These are phyloP conservation scores for Naganishia kalamii DNA, from an alignment of 768 basidiomycete species.

Conservation along the genomic window DNA sequence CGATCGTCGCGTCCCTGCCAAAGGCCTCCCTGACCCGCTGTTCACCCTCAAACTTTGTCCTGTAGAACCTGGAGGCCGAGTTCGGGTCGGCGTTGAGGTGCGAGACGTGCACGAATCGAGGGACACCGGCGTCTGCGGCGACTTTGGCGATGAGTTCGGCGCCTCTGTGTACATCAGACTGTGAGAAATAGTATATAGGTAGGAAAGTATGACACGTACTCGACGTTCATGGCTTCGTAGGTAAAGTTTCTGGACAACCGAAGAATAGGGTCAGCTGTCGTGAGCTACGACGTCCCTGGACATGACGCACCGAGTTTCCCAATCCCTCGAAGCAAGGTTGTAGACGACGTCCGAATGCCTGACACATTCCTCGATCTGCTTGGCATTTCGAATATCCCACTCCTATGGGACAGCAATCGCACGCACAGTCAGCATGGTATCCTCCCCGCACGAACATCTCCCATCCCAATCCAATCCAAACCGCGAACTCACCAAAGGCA, in stretches of 20 bases:
- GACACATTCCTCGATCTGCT: slow-evolving; percentile 86
- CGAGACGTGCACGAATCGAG: slow-evolving; percentile 85
- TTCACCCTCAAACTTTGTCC: slow-evolving; percentile 84
- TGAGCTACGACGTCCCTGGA: no score
- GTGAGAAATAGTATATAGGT: not conserved
- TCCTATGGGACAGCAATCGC: slow-evolving; percentile 54
- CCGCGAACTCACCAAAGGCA: slow-evolving; percentile 66
- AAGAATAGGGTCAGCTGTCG: not conserved
- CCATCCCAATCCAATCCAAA: not conserved
- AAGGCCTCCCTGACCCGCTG: slow-evolving; percentile 74
- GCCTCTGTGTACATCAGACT: slow-evolving; percentile 47
- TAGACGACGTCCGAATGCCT: slow-evolving; percentile 93
- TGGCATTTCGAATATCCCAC: slow-evolving; percentile 87
- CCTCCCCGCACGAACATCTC: not conserved
- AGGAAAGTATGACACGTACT: slow-evolving; percentile 28
- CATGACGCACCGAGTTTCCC: slow-evolving; percentile 68
- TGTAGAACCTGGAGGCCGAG: slow-evolving; percentile 77
- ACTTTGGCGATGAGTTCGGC: slow-evolving; percentile 80
- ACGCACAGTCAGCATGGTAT: not conserved
- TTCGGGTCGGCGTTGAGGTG: slow-evolving; percentile 80
- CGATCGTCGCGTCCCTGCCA: slow-evolving; percentile 70
- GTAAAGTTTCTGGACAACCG: slow-evolving; percentile 67
- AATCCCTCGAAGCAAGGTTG: slow-evolving; percentile 89
- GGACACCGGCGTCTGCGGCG: slow-evolving; percentile 67
- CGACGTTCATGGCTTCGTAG: slow-evolving; percentile 71